Evolutionary conservation across 371 early-diverging fungal species (phyloP).

Genomic region (Apophysomyces elegans): DNA sequence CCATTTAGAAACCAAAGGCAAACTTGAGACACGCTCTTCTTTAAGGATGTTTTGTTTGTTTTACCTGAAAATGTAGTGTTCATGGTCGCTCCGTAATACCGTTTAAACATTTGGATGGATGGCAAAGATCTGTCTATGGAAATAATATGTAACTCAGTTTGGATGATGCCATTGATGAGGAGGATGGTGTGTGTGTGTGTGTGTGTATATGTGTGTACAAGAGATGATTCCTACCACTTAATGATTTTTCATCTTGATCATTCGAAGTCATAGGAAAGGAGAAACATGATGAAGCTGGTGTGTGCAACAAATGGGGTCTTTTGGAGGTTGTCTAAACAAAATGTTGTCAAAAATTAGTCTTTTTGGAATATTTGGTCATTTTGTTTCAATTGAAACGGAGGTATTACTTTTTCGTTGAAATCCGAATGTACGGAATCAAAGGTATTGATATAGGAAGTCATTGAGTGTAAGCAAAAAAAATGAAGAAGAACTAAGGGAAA

Average conservation of each 20-base stretch:
- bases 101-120: not conserved
- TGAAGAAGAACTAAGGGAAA: not conserved
- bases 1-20: too few relatives aligned
- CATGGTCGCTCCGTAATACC: not conserved
- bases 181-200: not conserved
- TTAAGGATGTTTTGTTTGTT: too few relatives aligned
- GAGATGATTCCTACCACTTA: not conserved
- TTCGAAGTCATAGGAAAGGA: not conserved
- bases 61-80: constrained; percentile 3
- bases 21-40: too few relatives aligned
- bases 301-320: not conserved
- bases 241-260: constrained; percentile 1
- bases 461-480: not conserved
- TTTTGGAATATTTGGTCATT: too few relatives aligned
- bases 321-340: not conserved
- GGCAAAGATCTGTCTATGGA: not conserved
- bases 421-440: not conserved
- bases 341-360: not conserved
- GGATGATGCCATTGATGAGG: not conserved
- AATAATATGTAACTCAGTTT: not conserved
- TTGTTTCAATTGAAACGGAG: not conserved
- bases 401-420: constrained; percentile 2
- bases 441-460: not conserved
- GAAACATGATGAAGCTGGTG: constrained; percentile 5
- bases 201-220: too few relatives aligned